Conservation (phyloP, 257 asterid species). For the Solanum clarkiae region DNA sequence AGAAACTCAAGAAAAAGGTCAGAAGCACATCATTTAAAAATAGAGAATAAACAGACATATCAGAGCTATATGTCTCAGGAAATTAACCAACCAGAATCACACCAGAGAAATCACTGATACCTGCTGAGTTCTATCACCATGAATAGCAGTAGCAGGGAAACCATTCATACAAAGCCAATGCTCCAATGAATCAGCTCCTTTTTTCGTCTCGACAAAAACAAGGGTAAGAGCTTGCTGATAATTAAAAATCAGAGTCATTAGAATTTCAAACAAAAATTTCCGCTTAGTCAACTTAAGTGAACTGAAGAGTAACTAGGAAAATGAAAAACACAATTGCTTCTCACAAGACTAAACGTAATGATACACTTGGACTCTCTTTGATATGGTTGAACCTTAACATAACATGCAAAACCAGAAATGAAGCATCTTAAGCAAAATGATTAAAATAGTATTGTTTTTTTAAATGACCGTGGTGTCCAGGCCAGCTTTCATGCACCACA, state of each 20-base stretch:
- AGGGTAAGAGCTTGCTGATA: conserved; percentile 31
- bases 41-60: neutral
- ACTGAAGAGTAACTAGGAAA: neutral
- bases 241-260: neutral
- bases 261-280: neutral
- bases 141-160: conserved; percentile 14
- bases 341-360: neutral
- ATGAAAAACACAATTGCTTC: neutral
- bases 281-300: neutral
- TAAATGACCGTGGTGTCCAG: too few relatives aligned
- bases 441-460: too few relatives aligned
- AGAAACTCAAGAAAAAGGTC: neutral
- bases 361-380: neutral
- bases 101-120: neutral
- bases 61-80: neutral
- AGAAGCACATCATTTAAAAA: neutral
- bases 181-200: conserved; percentile 13
- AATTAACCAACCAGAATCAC: neutral
- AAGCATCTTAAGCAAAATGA: neutral
- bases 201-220: conserved; percentile 54
- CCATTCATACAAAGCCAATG: conserved; percentile 13
- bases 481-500: neutral
- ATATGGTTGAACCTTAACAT: neutral
- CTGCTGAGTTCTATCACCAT: conserved; percentile 16
- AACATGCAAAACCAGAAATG: neutral